These are phyloP conservation scores for Aspergillus candidus DNA, from an alignment of 2,329 filamentous ascomycete genomes.

Conservation along the genomic window DNA sequence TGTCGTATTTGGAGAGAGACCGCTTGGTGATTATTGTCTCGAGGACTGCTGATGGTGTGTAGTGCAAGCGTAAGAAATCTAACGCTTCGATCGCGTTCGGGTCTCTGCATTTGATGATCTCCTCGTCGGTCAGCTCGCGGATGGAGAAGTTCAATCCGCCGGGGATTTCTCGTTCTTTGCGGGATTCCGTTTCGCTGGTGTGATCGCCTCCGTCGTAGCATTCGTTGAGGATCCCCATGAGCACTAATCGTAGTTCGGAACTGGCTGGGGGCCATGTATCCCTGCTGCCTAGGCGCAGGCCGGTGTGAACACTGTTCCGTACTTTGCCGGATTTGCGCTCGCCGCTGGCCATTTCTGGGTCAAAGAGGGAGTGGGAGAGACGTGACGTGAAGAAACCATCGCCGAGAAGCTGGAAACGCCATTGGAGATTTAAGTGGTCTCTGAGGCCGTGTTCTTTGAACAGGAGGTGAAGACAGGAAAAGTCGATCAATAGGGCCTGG, in stretches of 20 bases:
- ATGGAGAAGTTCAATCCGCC: conserved; percentile 77
- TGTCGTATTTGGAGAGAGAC: conserved; percentile 73
- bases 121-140: conserved; percentile 68
- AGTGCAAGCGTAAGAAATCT: conserved; percentile 87
- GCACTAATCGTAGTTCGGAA: conserved; percentile 80
- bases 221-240: conserved; percentile 80
- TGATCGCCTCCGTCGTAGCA: conserved; percentile 49
- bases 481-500: conserved; percentile 72
- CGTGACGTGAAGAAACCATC: conserved; percentile 77
- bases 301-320: conserved; percentile 66
- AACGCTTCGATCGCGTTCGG: conserved; percentile 76
- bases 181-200: conserved; percentile 16
- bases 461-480: conserved; percentile 67
- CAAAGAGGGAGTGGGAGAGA: conserved; percentile 77
- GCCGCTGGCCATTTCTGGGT: conserved; percentile 71
- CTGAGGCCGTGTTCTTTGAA: conserved; percentile 68
- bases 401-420: conserved; percentile 74
- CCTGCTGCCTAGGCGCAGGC: conserved; percentile 72
- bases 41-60: conserved; percentile 67
- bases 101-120: conserved; percentile 78
- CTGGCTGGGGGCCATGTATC: conserved; percentile 89
- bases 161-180: conserved; percentile 46
- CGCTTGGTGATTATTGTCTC: conserved; percentile 65
- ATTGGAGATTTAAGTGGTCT: conserved; percentile 67
- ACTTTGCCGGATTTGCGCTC: conserved; percentile 66